Evolutionary conservation across 2,329 filamentous ascomycete genomes (phyloP).

Genomic region (Pseudogymnoascus sp.): DNA sequence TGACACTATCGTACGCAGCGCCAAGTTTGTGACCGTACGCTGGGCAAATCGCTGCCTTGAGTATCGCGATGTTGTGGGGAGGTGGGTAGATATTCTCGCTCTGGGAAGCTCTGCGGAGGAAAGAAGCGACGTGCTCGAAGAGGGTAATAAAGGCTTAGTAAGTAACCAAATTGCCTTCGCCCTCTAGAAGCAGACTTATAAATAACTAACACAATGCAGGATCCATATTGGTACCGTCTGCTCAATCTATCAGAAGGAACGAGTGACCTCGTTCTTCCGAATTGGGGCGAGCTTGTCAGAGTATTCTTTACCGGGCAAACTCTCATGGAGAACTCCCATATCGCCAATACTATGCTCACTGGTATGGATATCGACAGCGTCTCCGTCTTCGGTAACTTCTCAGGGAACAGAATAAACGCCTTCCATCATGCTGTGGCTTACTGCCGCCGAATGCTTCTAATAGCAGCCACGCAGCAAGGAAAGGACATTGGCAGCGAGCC

Average conservation of each 20-base stretch:
- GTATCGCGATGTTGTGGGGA: conserved; percentile 68
- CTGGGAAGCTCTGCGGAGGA: conserved; percentile 59
- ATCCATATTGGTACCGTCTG: conserved; percentile 62
- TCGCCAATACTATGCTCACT: conserved; percentile 27
- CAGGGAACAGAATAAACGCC: conserved; percentile 42
- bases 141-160: conserved; percentile 82
- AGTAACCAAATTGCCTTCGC: conserved; percentile 40
- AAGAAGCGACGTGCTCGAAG: conserved; percentile 77
- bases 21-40: conserved; percentile 74
- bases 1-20: conserved; percentile 56
- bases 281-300: conserved; percentile 45
- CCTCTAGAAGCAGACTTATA: not conserved
- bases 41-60: conserved; percentile 85
- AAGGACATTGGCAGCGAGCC: conserved; percentile 49
- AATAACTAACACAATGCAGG: conserved; percentile 18
- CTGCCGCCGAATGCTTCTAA: conserved; percentile 53
- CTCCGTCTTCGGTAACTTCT: conserved; percentile 32
- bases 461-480: conserved; percentile 38
- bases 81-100: conserved; percentile 86
- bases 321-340: conserved; percentile 24
- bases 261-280: conserved; percentile 36
- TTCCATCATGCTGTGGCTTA: conserved; percentile 67
- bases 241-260: conserved; percentile 46
- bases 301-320: conserved; percentile 41
- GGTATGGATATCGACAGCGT: conserved; percentile 36